Conservation (phyloP, 2,329 filamentous ascomycete genomes). For the Monosporascus sp. region DNA sequence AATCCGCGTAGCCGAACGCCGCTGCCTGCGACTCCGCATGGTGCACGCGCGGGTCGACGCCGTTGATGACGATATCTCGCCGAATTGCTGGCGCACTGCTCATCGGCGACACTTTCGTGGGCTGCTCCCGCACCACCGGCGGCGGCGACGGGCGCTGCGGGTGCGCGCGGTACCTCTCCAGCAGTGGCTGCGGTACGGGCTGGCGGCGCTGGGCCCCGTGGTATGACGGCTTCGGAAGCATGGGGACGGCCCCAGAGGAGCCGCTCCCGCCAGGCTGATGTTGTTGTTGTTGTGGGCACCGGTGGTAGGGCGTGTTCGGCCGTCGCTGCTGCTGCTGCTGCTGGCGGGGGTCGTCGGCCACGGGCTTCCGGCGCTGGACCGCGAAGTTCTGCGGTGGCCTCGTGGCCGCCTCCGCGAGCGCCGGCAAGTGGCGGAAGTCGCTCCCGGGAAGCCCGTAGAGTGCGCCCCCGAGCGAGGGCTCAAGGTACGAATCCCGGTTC, state of each 20-base stretch:
- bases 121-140: conserved; percentile 5
- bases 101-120: conserved; percentile 4
- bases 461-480: conserved; percentile 7
- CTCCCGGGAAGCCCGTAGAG: conserved; percentile 14
- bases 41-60: neutral
- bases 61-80: neutral
- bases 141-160: neutral
- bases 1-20: neutral
- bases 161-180: neutral
- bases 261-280: neutral
- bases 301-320: neutral
- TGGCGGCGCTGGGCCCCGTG: neutral
- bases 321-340: neutral
- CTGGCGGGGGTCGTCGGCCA: neutral
- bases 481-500: conserved; percentile 16
- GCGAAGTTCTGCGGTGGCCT: neutral
- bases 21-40: conserved; percentile 1
- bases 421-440: conserved; percentile 10
- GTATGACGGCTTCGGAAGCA: neutral
- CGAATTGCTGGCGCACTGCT: neutral
- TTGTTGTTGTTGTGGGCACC: neutral
- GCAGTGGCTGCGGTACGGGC: neutral
- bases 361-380: neutral
- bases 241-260: neutral
- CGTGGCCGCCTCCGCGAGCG: conserved; percentile 6